Base-by-base conservation (phyloP, 228 moss, liverwort and hornwort genomes). In the Sphagnum magellanicum region DNA sequence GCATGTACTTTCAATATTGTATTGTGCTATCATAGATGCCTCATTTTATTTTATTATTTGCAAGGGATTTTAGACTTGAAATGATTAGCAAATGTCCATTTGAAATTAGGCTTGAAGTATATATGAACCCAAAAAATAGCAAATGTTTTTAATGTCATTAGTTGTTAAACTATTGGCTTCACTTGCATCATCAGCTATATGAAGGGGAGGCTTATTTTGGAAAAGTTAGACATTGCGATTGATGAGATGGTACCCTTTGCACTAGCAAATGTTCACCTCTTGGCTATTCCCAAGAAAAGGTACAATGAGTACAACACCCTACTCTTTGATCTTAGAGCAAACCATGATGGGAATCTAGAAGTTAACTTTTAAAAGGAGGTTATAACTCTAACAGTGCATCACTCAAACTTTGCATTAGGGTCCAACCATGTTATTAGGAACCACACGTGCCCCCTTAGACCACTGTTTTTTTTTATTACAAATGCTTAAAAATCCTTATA, bases 201-300 rank as follows among this genome's bases (percentile, higher is more conserved):
- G 93, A 91, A 82, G 84, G 97, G 97, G 48, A 81, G 91, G 65
- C 90, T 97, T 49, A 93, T 90, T 6, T 76, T 97, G 63, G 91
- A 97, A 57, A 97, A 93, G 77, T 68, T 93, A 65, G 93, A 97
- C 73, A 74, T 60, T 55, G 93, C 90, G 4, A 65, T 93, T 55
- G 93, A 90, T 73, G 97, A 97, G 68, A 97, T 97, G 93, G 91
- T 82, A 53, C 76, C 86, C 10, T 91, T 90, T 84, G 93, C 93
- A 32, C 75, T 86, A 65, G 82, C 76, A 58, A 93, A 91, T 74
- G 78, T 83, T 60, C 85, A 84, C 50, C 93, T 93, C 70, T 83
- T 97, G 53, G 72, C 79, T 74, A 83, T 91, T 74, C 89, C 91
- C 61, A 84, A 88, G 71, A 87, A 86, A 63, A 97, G 89, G 90